Percentiles rank a stretch among this genome's conserved stretches.
These are phyloP conservation scores for Cyberlindnera japonica DNA, from an alignment of 805 yeast species.

Conservation along the genomic window DNA sequence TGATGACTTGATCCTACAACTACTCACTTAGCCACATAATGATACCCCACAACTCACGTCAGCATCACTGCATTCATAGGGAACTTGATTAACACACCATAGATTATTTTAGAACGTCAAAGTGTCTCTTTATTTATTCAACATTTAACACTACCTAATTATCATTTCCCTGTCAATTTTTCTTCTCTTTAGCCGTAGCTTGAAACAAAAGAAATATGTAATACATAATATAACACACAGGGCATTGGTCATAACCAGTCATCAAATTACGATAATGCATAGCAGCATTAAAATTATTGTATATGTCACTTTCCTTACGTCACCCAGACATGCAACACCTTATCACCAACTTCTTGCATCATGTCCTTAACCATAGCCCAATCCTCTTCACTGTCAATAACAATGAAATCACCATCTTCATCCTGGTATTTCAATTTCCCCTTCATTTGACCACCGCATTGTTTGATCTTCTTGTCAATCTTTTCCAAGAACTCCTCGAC, in stretches of 20 bases:
- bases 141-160: background rate
- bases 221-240: no score
- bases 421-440: constrained; percentile 76
- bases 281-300: background rate
- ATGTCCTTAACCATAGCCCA: constrained; percentile 81
- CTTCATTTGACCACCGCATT: constrained; percentile 45
- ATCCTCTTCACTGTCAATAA: constrained; percentile 82
- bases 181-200: background rate
- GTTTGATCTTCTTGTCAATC: constrained; percentile 53
- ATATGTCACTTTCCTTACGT: constrained; percentile 16
- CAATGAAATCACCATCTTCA: constrained; percentile 93
- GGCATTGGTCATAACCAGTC: constrained; percentile 2
- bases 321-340: constrained; percentile 42
- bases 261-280: constrained; percentile 2
- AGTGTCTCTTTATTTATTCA: constrained; percentile 1
- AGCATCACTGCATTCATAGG: background rate
- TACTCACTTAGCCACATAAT: background rate
- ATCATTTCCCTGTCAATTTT: background rate
- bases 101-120: background rate
- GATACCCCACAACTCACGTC: background rate
- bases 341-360: constrained; percentile 49
- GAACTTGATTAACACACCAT: background rate
- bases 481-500: constrained; percentile 52
- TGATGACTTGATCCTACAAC: constrained; percentile 50
- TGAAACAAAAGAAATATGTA: no score